Evolutionary conservation across 805 yeast species (phyloP), one percentile per base, ranked within the genome.

Genomic region (Naumovozyma castellii): DNA sequence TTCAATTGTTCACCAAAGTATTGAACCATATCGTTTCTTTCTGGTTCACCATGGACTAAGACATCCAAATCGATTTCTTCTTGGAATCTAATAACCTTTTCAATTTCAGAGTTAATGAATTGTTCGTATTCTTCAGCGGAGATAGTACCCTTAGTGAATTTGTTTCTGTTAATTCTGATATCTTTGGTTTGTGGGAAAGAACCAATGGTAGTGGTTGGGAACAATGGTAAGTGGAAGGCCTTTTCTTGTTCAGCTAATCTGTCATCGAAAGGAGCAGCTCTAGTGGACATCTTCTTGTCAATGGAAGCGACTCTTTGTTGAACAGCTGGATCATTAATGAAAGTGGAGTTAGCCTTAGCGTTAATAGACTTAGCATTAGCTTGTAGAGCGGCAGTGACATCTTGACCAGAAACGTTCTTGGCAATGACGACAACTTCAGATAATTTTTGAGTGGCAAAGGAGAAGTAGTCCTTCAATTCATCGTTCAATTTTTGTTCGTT

Each of bases 181-280:
- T 92, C 98, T 77, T 87, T 86, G 69, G 99, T 92, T 78, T 92
- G 99, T 60, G 99, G 99, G 97, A 92, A 92, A 51, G 99, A 92
- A 71, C 99, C 99, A 69, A 92, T 92, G 61, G 98, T 92, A 67
- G 99, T 92, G 66, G 99, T 92, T 72, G 99, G 99, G 95, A 92
- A 92, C 64, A 84, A 73, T 57, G 99, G 98, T 68, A 92, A 76
- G 76, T 92, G 84, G 76, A 84, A 84, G 65, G 78, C 73, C 57
- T 68, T 71, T 74, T 84, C 76, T 76, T 92, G 98, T 57, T 79
- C 88, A 56, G 72, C 81, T 62, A 85, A 78, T 76, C 99, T 85
- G 53, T 68, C 73, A 56, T 82, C 78, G 80, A 92, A 92, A 47
- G 92, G 80, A 57, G 86, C 68, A 67, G 77, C 73, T 78, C 99